phyloP scores from a whole-genome alignment of 805 yeast genomes.

The Starmerella floricola region DNA sequence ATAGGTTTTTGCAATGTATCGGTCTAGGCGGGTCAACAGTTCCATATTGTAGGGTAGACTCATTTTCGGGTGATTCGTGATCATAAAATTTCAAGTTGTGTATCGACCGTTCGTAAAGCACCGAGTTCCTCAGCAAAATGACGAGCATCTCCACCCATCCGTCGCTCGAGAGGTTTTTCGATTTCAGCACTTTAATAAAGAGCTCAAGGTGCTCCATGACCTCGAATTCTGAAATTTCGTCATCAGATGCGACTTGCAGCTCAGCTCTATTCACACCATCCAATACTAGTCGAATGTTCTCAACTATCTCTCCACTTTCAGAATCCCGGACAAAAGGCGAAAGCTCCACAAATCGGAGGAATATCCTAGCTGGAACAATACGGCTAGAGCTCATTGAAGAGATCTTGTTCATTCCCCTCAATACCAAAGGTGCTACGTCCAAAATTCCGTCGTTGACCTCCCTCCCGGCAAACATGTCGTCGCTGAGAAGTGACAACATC shows the following conservation, averaged over 20 bases:
- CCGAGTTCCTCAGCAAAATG: constrained; percentile 45
- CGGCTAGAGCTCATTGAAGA: neutral
- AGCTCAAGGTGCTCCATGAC: constrained; percentile 3
- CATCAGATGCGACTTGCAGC: neutral
- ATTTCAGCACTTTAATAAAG: constrained; percentile 24
- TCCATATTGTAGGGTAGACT: constrained; percentile 34
- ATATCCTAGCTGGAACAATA: constrained; percentile 3
- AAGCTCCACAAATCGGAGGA: constrained; percentile 7
- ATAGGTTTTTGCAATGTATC: constrained; percentile 37
- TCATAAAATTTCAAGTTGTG: constrained; percentile 27
- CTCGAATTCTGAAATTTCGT: no score
- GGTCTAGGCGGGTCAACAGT: constrained; percentile 42
- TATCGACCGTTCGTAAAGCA: constrained; percentile 43
- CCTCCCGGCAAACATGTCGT: neutral
- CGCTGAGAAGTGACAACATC: constrained; percentile 1
- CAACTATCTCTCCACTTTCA: constrained; percentile 1
- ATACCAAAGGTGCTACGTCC: neutral
- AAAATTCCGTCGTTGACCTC: neutral
- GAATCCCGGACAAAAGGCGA: neutral
- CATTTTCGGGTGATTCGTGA: constrained; percentile 32
- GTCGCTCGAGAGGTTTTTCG: constrained; percentile 28
- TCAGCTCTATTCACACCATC: constrained; percentile 4
- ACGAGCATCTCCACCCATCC: constrained; percentile 29
- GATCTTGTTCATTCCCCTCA: constrained; percentile 6
- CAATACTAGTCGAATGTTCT: constrained; percentile 12